Evolutionary conservation across 352 stramenopile genomes (phyloP).

Genomic region (Aphanomyces astaci): DNA sequence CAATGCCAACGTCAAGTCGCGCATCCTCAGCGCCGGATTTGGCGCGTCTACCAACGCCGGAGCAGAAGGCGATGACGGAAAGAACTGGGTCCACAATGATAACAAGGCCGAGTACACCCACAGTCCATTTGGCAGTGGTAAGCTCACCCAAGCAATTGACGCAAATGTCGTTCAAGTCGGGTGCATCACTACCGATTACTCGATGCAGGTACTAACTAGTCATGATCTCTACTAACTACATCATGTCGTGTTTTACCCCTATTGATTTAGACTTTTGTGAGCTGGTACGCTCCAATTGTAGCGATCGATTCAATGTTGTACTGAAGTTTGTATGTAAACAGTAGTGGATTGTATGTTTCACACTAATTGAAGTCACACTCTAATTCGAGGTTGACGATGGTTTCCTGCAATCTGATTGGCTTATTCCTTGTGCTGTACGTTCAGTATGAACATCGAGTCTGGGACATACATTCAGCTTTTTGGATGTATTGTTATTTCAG

Average conservation of each 20-base stretch:
- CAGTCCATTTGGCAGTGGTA: conserved; percentile 69
- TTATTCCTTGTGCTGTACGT: too few species aligned
- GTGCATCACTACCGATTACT: conserved; percentile 85
- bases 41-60: conserved; percentile 68
- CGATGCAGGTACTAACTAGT: conserved; percentile 46
- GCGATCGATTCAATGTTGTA: too few species aligned
- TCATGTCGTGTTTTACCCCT: too few species aligned
- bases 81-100: conserved; percentile 76
- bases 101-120: conserved; percentile 55
- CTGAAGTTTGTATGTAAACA: too few species aligned
- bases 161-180: conserved; percentile 46
- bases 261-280: too few species aligned
- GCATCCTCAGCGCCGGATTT: conserved; percentile 71
- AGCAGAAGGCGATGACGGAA: conserved; percentile 71
- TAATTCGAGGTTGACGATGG: neutral
- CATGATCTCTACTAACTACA: too few species aligned
- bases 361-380: too few species aligned
- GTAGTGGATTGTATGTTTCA: too few species aligned
- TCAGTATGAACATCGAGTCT: too few species aligned
- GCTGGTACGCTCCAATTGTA: too few species aligned
- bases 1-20: conserved; percentile 77
- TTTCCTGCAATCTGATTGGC: neutral
- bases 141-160: conserved; percentile 52
- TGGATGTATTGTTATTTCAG: too few species aligned
- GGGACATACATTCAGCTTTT: too few species aligned